These are phyloP conservation scores for Aphanomyces cochlioides DNA, from an alignment of 352 stramenopile genomes.

Conservation along the genomic window DNA sequence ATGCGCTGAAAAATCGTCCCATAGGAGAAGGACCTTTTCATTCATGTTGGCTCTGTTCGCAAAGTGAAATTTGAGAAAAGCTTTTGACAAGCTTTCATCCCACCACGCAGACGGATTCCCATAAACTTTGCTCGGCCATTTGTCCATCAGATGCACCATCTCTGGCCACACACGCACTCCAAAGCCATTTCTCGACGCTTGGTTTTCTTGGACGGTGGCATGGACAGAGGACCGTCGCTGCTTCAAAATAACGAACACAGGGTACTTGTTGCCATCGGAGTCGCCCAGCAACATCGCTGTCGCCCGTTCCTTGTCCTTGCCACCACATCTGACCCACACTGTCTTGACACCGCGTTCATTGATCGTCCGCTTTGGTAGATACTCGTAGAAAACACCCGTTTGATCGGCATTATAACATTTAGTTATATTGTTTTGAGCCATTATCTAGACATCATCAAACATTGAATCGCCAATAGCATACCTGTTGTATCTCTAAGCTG, in stretches of 20 bases:
- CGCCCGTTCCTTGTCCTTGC: constrained; percentile 33
- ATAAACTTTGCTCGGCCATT: constrained; percentile 28
- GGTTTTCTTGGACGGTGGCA: constrained; percentile 26
- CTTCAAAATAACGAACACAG: constrained; percentile 34
- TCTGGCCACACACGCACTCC: constrained; percentile 33
- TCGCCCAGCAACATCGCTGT: constrained; percentile 36
- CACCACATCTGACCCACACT: constrained; percentile 33
- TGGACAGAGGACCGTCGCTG: constrained; percentile 13
- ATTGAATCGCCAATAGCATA: background rate
- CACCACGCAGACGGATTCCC: constrained; percentile 35
- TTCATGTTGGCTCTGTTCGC: constrained; percentile 24
- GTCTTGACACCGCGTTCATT: constrained; percentile 31
- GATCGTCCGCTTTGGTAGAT: constrained; percentile 36
- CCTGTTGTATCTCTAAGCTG: background rate
- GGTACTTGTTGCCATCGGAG: constrained; percentile 29
- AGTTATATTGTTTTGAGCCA: background rate
- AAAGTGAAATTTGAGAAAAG: constrained; percentile 40
- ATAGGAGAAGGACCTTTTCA: constrained; percentile 32
- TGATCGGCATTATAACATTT: constrained; percentile 37
- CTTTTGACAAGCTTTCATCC: constrained; percentile 31
- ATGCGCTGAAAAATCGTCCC: constrained; percentile 36
- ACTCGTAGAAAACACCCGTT: constrained; percentile 37
- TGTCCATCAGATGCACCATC: constrained; percentile 21
- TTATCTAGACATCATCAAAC: constrained; percentile 5
- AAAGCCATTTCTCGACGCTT: constrained; percentile 30